Base-by-base conservation (phyloP, 177 flowering plant genomes). In the Vitis hybrid region DNA sequence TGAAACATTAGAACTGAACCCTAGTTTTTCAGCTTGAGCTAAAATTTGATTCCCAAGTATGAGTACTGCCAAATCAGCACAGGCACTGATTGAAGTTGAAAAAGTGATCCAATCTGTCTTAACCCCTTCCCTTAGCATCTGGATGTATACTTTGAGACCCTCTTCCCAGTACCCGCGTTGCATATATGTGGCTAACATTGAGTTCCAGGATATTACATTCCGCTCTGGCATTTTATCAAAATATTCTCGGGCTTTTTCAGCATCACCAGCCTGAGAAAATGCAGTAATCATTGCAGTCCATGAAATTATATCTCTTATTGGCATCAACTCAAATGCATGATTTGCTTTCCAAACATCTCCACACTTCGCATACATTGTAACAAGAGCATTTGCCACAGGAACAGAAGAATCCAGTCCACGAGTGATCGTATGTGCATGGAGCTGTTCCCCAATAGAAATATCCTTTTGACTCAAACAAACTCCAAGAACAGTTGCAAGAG, bases 401-500 rank as follows among this genome's bases (percentile, higher is more conserved):
- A 80, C 63, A 51, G 69, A 75, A 50, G 70, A 75, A 23, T 75
- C 80, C 69, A 77, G 75, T 50, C 89, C 91, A 52, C 62, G 68
- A 70, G 80, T 87, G 19, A 80, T 51, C 17, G 80, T 70, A 68
- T 62, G 71, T 19, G 77, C 74, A 72, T 87, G 88, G 45, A 87
- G 74, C 60, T 81, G 83, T 55, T 56, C 51, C 63, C 87, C 91
- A 58, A 77, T 62, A 39, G 10, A 69, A 34, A 78, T 12, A 75
- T 83, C 75, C 56, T 76, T 75, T 73, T 49, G 72, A 66, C 69
- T 80, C 8, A 80, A 80, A 80, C 88, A 86, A 21, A 70, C 78
- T 52, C 85, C 85, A 64, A 87, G 72, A 75, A 82, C 59, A 17
- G 86, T 81, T 45, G 89, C 88, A 66, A 88, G 77, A 48, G 87